Conservation (phyloP, 2,329 filamentous ascomycete genomes). For the Botrytis galanthina region DNA sequence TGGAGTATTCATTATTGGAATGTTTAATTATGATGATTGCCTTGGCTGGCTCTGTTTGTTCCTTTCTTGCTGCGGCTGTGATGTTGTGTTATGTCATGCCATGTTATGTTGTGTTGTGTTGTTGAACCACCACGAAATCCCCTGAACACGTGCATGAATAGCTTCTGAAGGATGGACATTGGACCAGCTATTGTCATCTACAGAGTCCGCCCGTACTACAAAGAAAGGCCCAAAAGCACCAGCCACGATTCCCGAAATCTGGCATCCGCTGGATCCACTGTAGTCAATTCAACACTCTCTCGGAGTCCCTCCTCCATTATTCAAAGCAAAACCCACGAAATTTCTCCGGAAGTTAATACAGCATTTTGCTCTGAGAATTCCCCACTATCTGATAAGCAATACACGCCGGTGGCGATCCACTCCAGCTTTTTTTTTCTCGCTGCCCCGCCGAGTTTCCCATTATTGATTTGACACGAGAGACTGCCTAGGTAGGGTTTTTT, state of each 20-base stretch:
- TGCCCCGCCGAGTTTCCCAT: neutral
- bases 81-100: neutral
- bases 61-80: neutral
- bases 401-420: constrained; percentile 15
- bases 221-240: neutral
- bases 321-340: constrained; percentile 11
- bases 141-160: constrained; percentile 16
- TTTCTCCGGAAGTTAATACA: constrained; percentile 16
- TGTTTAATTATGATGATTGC: neutral
- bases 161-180: neutral
- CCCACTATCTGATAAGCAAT: constrained; percentile 19
- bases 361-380: neutral
- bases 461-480: constrained; percentile 7
- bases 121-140: constrained; percentile 2
- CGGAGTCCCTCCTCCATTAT: neutral
- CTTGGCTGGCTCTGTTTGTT: neutral
- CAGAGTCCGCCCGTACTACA: neutral
- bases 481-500: neutral
- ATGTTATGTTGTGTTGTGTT: neutral
- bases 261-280: neutral
- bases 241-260: constrained; percentile 8
- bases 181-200: neutral
- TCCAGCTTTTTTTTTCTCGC: constrained; percentile 9
- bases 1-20: neutral
- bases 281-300: neutral